Conservation (phyloP, 495 filamentous ascomycete species). For the Recurvomyces mirabilis region DNA sequence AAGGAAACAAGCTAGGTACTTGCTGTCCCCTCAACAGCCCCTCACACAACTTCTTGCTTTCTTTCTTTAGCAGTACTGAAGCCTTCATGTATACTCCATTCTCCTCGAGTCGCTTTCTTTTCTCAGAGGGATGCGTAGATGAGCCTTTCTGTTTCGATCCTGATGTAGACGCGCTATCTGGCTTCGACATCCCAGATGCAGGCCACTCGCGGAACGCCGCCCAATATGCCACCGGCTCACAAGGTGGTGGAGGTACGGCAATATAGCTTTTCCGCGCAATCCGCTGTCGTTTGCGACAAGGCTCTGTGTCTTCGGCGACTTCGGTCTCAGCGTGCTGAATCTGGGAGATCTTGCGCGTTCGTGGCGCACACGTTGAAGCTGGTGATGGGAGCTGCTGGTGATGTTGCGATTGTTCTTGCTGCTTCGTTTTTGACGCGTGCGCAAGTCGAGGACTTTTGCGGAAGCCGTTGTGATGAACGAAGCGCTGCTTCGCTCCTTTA, state of each 20-base stretch:
- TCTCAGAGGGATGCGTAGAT: not conserved
- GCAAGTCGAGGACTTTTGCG: not conserved
- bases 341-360: not conserved
- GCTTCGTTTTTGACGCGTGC: not conserved
- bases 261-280: not conserved
- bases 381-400: not conserved
- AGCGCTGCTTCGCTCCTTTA: not conserved
- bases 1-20: not conserved
- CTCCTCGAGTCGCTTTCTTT: not conserved
- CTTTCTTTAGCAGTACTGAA: not conserved
- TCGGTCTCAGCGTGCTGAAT: not conserved
- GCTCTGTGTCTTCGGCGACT: not conserved
- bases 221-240: not conserved
- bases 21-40: not conserved
- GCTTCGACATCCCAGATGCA: not conserved
- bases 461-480: not conserved
- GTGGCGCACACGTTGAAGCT: not conserved
- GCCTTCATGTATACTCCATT: conserved; percentile 1
- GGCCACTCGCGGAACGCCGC: not conserved
- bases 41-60: not conserved
- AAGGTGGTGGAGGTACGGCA: not conserved
- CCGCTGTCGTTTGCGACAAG: not conserved
- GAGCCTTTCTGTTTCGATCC: not conserved
- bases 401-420: not conserved
- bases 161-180: not conserved